phyloP scores from a whole-genome alignment of 1,139 yeast species.

The Eremothecium gossypii region DNA sequence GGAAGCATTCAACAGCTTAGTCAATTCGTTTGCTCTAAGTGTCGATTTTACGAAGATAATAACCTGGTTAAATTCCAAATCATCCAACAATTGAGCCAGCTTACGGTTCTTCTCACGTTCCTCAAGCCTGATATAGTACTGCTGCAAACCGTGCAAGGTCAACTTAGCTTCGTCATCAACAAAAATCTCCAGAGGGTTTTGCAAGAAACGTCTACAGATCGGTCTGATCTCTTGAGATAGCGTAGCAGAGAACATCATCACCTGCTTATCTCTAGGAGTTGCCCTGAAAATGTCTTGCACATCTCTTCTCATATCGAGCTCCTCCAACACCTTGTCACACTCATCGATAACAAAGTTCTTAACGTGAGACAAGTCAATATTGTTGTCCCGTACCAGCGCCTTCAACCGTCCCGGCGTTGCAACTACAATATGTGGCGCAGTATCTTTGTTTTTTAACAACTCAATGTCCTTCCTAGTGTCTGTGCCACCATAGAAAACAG shows the following conservation, averaged over 20 bases:
- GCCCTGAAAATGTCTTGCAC: conserved; percentile 97
- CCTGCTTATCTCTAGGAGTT: conserved; percentile 98
- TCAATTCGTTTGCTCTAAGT: conserved; percentile 84
- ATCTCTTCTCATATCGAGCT: conserved; percentile 92
- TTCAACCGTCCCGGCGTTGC: conserved; percentile 98
- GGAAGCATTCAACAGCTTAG: conserved; percentile 81
- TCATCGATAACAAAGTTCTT: conserved; percentile 95
- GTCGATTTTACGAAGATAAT: conserved; percentile 93
- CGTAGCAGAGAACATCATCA: conserved; percentile 98
- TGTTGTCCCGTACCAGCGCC: conserved; percentile 87
- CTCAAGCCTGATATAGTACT: conserved; percentile 79
- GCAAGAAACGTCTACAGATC: conserved; percentile 95
- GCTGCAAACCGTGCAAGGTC: conserved; percentile 96
- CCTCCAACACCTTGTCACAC: conserved; percentile 95
- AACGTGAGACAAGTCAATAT: conserved; percentile 76
- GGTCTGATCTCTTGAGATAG: conserved; percentile 92
- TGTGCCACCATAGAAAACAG: conserved; percentile 95
- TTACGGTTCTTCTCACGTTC: conserved; percentile 93
- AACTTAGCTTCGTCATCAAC: conserved; percentile 97
- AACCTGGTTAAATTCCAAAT: conserved; percentile 95
- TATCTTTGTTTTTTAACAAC: conserved; percentile 81
- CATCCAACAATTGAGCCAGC: conserved; percentile 85
- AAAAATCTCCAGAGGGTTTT: conserved; percentile 92
- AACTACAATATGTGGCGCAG: conserved; percentile 93
- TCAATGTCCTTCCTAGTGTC: conserved; percentile 82